Evolutionary conservation across 2,329 filamentous ascomycete species (phyloP), one percentile per base, ranked within the genome.

Genomic region (Beauveria scarabaeidicola): DNA sequence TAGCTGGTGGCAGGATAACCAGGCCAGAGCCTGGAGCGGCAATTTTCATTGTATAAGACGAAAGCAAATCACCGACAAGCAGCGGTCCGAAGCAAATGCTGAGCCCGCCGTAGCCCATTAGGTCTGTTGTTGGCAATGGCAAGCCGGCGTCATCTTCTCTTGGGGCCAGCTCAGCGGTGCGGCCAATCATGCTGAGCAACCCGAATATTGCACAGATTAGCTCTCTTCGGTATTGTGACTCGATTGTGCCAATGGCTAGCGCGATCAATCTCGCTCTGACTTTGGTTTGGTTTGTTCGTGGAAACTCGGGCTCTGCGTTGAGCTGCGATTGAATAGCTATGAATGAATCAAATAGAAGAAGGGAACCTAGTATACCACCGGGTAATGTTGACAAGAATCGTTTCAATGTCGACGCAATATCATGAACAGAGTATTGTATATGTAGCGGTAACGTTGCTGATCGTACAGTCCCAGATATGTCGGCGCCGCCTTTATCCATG

Each of bases 381-480:
- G 85, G 85, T 0, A 89, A 69, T 1, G 81, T 81, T 0, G 79
- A 77, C 0, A 89, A 73, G n/a, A 89, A 75, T 13, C 78, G 80
- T 66, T 89, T 89, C 70, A 89, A 88, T 0, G 82, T 78, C 2
- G 84, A 85, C 2, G 85, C 85, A 32, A 89, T 81, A 70, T 89
- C 86, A 62, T 88, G 83, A 3, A 83, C 75, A 7, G 81, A 78
- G 51, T 76, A 81, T 41, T 77, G 77, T 62, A 89, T 83, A 64
- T 87, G 83, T 2, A 72, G 69, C 3, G 86, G 86, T 1, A 89
- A 73, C 44, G 77, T 83, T 6, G 83, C 79, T 53, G 77, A 81
- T 38, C 81, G 77, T 29, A 84, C 82, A 0, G 85, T 88, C 52
- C 76, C 76, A 2, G 82, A 73, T 51, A 88, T 77, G 29, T 78